Conservation (phyloP, 306 rosid genomes). For the Arachis stenosperma region DNA sequence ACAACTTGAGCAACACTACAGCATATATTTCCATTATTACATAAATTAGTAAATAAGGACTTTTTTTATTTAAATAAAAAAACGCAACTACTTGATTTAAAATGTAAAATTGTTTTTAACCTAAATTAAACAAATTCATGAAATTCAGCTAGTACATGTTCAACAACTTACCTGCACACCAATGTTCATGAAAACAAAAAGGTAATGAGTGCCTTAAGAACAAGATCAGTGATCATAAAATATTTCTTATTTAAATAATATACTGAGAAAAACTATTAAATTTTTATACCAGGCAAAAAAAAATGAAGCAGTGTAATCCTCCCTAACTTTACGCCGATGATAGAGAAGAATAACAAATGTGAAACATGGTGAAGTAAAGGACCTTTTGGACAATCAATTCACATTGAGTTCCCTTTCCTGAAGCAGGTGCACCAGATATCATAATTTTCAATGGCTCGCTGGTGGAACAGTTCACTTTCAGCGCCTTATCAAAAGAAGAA, state of each 20-base stretch:
- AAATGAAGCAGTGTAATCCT: background rate
- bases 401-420: slow-evolving; percentile 97
- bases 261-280: background rate
- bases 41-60: too few species aligned
- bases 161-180: background rate
- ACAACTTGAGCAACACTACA: slow-evolving; percentile 30
- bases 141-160: background rate
- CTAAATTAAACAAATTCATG: background rate
- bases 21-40: background rate
- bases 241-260: background rate
- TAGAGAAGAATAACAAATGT: too few species aligned
- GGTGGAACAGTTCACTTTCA: slow-evolving; percentile 59
- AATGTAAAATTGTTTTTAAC: background rate
- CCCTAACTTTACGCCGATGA: background rate
- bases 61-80: too few species aligned
- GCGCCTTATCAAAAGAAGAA: slow-evolving; percentile 46
- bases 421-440: slow-evolving; percentile 97
- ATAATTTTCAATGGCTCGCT: slow-evolving; percentile 78
- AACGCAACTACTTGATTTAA: background rate
- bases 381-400: slow-evolving; percentile 88
- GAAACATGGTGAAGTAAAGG: background rate
- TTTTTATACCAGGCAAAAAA: background rate
- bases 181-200: too few species aligned
- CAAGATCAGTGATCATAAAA: background rate
- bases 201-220: background rate